Evolutionary conservation across 208 protist species (phyloP), one percentile per base, ranked within the genome.

Genomic region (Blechomonas ayalai): DNA sequence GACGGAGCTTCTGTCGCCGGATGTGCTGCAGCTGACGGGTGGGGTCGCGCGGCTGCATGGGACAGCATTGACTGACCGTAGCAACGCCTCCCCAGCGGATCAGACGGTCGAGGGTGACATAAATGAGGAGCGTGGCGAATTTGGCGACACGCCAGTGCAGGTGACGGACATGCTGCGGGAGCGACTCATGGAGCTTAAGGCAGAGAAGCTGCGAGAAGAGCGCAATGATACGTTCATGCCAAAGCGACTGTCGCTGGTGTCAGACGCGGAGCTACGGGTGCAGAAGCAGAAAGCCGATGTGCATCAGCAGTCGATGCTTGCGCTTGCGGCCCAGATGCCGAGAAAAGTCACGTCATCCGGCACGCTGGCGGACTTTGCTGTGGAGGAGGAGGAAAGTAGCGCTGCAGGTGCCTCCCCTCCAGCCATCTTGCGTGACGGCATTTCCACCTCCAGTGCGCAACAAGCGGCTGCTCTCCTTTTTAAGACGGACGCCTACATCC

Each of bases 111-210:
- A 90, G 39, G 62, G 53, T 12, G 49, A 58, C 28, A 12, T 25
- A 19, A 40, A 59, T 4, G 63, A 57, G 36, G 59, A 31, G 12
- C 34, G 43, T 27, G 35, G 42, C 27, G 64, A 54, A 29, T 92
- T 82, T 58, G 80, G 80, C 9, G 80, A 92, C 52, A 88, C 84
- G 6, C 84, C 84, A 5, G 67, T 77, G 26, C 71, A 92, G 67
- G 56, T 93, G 31, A 93, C 80, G 7, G 84, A 90, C 62, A 93
- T 93, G 84, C 62, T 93, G 31, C 65, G 72, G 9, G 84, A 93
- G 61, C 77, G 84, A 1, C 51, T 93, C 34, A 85, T 90, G 77
- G 80, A 93, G 59, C 72, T 93, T 13, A 93, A 90, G 51, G 78
- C 65, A 0, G 66, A 82, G 36, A 73, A 73, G 37, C 62, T 90